Evolutionary conservation across 2,329 filamentous ascomycete genomes (phyloP).

Genomic region (Penicillium sp.): DNA sequence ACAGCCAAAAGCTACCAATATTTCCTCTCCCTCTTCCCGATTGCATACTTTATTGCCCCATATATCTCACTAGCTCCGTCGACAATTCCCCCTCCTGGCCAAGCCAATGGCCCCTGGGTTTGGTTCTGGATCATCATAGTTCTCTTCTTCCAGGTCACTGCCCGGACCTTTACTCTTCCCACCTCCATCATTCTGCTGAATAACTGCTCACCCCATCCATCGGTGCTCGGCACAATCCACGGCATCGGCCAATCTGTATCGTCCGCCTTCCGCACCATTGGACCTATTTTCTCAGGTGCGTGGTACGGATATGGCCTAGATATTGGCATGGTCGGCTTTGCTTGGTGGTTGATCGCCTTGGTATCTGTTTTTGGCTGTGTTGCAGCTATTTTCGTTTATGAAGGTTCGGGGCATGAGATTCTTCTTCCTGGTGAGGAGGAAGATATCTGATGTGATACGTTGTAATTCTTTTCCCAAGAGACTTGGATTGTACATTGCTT

Average conservation of each 20-base stretch:
- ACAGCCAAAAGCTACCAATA: slow-evolving; percentile 66
- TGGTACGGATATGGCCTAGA: slow-evolving; percentile 58
- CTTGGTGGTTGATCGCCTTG: slow-evolving; percentile 57
- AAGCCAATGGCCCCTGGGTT: slow-evolving; percentile 48
- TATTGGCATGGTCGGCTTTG: slow-evolving; percentile 55
- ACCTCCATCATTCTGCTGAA: slow-evolving; percentile 60
- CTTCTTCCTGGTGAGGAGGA: slow-evolving; percentile 41
- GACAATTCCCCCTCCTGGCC: slow-evolving; percentile 41
- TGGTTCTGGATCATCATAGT: slow-evolving; percentile 67
- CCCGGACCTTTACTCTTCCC: slow-evolving; percentile 67
- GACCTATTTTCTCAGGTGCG: slow-evolving; percentile 55
- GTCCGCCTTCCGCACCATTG: slow-evolving; percentile 56
- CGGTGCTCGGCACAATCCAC: slow-evolving; percentile 60
- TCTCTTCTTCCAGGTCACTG: slow-evolving; percentile 67
- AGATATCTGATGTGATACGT: slow-evolving; percentile 25
- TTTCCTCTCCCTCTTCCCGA: slow-evolving; percentile 67
- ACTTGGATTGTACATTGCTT: slow-evolving; percentile 22
- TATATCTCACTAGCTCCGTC: slow-evolving; percentile 69
- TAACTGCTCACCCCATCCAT: slow-evolving; percentile 59
- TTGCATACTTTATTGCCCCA: slow-evolving; percentile 69
- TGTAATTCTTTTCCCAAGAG: slow-evolving; percentile 1
- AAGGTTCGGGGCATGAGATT: slow-evolving; percentile 64
- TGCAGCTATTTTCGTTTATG: slow-evolving; percentile 61
- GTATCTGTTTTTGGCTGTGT: slow-evolving; percentile 59
- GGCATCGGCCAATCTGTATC: slow-evolving; percentile 58